phyloP scores from a whole-genome alignment of 192 early-diverging fungal species.

The Backusella tuberculispora region DNA sequence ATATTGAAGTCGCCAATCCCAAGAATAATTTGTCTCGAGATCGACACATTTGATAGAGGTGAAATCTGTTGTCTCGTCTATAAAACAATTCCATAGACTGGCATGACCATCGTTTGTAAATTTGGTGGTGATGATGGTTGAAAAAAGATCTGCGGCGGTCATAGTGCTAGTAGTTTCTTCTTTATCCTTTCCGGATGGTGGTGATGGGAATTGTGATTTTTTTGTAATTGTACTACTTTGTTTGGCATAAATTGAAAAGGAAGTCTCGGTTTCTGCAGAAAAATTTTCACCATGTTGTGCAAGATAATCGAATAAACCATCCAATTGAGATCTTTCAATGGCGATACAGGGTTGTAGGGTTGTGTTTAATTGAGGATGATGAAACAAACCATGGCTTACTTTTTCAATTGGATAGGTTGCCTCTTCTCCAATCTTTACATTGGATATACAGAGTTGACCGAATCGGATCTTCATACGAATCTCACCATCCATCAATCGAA shows the following conservation, averaged over 20 bases:
- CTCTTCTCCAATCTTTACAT: conserved; percentile 17
- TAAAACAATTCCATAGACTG: conserved; percentile 41
- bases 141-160: not conserved
- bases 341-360: conserved; percentile 41
- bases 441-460: conserved; percentile 45
- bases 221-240: conserved; percentile 26
- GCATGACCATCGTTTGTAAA: conserved; percentile 41
- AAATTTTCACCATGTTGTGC: conserved; percentile 20
- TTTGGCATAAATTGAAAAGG: conserved; percentile 25
- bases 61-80: conserved; percentile 34
- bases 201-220: not conserved
- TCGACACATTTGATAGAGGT: conserved; percentile 32
- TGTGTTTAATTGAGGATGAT: conserved; percentile 34
- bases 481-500: conserved; percentile 43
- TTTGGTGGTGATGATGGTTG: not conserved
- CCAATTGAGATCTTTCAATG: conserved; percentile 18
- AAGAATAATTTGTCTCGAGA: conserved; percentile 44
- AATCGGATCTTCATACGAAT: conserved; percentile 41
- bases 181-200: not conserved
- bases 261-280: conserved; percentile 32
- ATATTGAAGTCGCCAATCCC: conserved; percentile 38
- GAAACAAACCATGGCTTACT: conserved; percentile 30
- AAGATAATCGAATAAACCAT: conserved; percentile 35
- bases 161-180: not conserved
- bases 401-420: conserved; percentile 23